Conservation (phyloP, 768 basidiomycete genomes). For the Suillus decipiens region DNA sequence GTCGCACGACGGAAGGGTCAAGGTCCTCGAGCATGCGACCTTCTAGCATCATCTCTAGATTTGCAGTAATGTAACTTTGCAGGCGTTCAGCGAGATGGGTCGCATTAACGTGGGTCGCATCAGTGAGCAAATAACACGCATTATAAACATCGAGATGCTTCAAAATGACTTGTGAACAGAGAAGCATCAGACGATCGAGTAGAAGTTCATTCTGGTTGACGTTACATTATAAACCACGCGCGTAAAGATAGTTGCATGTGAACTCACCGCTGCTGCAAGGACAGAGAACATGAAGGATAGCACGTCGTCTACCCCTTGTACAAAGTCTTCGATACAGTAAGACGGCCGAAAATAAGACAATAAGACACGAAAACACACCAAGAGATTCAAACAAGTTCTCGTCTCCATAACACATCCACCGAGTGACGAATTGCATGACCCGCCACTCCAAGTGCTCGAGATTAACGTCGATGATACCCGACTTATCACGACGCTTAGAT, state of each 20-base stretch:
- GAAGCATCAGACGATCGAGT: slow-evolving; percentile 77
- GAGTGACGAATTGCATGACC: slow-evolving; percentile 73
- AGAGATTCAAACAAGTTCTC: slow-evolving; percentile 73
- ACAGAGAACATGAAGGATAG: slow-evolving; percentile 88
- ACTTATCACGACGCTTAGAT: slow-evolving; percentile 49
- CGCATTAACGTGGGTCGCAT: slow-evolving; percentile 80
- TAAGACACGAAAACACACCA: slow-evolving; percentile 43
- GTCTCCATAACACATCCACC: slow-evolving; percentile 74
- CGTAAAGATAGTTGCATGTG: background rate
- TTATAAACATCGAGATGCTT: slow-evolving; percentile 70
- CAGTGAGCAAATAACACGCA: slow-evolving; percentile 75
- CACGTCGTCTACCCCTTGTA: slow-evolving; percentile 66
- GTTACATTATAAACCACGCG: background rate
- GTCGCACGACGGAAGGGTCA: slow-evolving; percentile 59
- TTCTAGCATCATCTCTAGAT: slow-evolving; percentile 88
- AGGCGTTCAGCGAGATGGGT: slow-evolving; percentile 65
- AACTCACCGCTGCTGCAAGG: slow-evolving; percentile 77
- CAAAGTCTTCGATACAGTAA: slow-evolving; percentile 50
- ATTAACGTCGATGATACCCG: slow-evolving; percentile 62
- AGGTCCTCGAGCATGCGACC: slow-evolving; percentile 78
- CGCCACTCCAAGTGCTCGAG: slow-evolving; percentile 74
- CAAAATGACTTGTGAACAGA: slow-evolving; percentile 80
- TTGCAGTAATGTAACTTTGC: slow-evolving; percentile 77
- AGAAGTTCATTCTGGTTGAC: slow-evolving; percentile 76
- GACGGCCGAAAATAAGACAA: background rate